Conservation (phyloP, 2,329 filamentous ascomycete species). For the Aspergillus vadensis region DNA sequence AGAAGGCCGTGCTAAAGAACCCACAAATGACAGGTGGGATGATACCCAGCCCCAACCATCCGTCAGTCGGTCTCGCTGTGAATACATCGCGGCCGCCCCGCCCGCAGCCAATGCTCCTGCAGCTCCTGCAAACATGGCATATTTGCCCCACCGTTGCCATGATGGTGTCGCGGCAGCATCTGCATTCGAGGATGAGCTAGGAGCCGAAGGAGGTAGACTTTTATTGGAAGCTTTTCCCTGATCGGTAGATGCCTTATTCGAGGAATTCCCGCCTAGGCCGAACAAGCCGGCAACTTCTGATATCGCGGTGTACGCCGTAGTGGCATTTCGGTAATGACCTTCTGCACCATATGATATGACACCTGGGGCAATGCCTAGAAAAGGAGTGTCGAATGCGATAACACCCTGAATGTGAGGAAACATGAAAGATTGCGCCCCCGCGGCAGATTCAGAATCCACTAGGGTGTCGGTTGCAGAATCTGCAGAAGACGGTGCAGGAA, state of each 20-base stretch:
- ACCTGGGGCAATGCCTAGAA: constrained; percentile 56
- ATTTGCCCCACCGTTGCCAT: constrained; percentile 82
- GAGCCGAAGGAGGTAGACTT: constrained; percentile 35
- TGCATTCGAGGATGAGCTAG: constrained; percentile 36
- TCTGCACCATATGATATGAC: constrained; percentile 66
- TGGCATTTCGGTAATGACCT: constrained; percentile 76
- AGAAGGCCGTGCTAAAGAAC: constrained; percentile 79
- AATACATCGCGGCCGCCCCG: constrained; percentile 81
- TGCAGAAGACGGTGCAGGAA: constrained; percentile 36
- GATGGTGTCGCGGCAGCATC: constrained; percentile 51
- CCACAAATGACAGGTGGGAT: constrained; percentile 91
- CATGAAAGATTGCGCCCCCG: constrained; percentile 62
- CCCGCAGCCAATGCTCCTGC: constrained; percentile 77
- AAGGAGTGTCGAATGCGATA: constrained; percentile 93
- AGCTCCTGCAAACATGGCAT: constrained; percentile 83
- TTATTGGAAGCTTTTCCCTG: constrained; percentile 20
- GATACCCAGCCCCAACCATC: constrained; percentile 79
- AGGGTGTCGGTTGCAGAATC: constrained; percentile 13
- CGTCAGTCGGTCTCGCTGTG: constrained; percentile 77
- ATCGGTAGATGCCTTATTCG: constrained; percentile 16
- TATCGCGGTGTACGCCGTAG: constrained; percentile 68
- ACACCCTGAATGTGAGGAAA: constrained; percentile 92
- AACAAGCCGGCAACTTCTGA: constrained; percentile 64
- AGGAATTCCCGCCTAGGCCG: constrained; percentile 60
- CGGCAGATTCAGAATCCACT: constrained; percentile 15